Conservation (phyloP, 352 stramenopile species). For the Phytophthora pluvialis region DNA sequence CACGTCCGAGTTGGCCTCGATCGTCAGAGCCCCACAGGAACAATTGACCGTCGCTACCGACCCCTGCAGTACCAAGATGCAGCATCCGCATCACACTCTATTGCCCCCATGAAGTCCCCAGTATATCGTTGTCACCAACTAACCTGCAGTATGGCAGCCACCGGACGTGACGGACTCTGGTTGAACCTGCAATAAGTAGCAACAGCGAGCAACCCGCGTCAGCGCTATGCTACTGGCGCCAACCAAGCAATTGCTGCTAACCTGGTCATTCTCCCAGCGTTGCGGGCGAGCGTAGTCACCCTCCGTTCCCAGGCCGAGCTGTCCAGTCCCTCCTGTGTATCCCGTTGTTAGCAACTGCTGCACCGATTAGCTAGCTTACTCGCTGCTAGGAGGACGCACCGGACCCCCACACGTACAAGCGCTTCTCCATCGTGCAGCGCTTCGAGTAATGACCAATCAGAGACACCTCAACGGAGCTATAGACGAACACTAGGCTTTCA, state of each 20-base stretch:
- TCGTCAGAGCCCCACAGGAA: slow-evolving; percentile 81
- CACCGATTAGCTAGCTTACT: not conserved
- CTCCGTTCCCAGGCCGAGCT: slow-evolving; percentile 63
- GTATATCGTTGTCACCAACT: not conserved
- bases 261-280: slow-evolving; percentile 31
- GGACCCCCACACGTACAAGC: slow-evolving; percentile 67
- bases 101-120: too few relatives aligned
- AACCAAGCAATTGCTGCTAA: slow-evolving; percentile 1
- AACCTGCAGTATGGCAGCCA: slow-evolving; percentile 79
- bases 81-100: not conserved
- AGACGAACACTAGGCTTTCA: slow-evolving; percentile 3
- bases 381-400: slow-evolving; percentile 31
- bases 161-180: slow-evolving; percentile 53
- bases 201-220: not conserved
- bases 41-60: slow-evolving; percentile 35
- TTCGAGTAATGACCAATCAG: slow-evolving; percentile 34
- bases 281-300: slow-evolving; percentile 69
- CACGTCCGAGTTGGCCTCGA: slow-evolving; percentile 49
- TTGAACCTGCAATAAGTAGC: slow-evolving; percentile 30
- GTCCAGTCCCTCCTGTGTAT: slow-evolving; percentile 59
- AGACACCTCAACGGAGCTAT: not conserved
- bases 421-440: slow-evolving; percentile 26
- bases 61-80: slow-evolving; percentile 29
- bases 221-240: not conserved
- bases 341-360: not conserved